Evolutionary conservation across 495 filamentous ascomycete genomes (phyloP), one percentile per base, ranked within the genome.

Genomic region (Entonaema liquescens): DNA sequence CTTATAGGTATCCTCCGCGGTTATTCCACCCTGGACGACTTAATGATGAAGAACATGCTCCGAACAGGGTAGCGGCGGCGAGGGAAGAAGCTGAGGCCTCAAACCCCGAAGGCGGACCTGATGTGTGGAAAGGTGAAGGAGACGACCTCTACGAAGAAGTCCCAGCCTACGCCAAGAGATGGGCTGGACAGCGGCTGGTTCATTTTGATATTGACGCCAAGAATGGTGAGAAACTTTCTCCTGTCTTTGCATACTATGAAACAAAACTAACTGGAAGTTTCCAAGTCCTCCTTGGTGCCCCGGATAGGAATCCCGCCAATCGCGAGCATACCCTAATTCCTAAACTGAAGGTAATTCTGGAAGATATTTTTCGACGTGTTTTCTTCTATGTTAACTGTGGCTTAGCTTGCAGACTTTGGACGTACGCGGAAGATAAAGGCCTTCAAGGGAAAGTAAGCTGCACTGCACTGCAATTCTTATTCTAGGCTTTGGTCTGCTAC

Each of bases 181-280:
- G 62, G 62, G 73, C 73, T 11, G 29, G 6, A 57, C 59, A 56
- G 38, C 28, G 59, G n/a, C 36, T 65, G 3, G 66, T 73, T 21
- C 73, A 73, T 59, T 75, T 70, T 29, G 67, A 75, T 31, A 70
- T 75, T 21, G 66, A 70, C 19, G 62, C 67, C 3, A 56, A 7
- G 33, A 73, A 73, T 35, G 59, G 70, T 70, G 26, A 68, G 70
- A 59, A 3, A 5, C 49, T 29, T 56, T 15, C 19, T 53, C 17
- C 28, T 5, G 13, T 4, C 12, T 19, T 23, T 70, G 29, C 28
- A 28, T 8, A n/a, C 4, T 9, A 19, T 38, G 26, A 59, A 1
- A 54, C 17, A 19, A 25, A 21, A 19, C 17, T 69, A 33, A 64
- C 26, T 13, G 29, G 36, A 26, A 35, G 49, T 13, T 60, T 0